These are phyloP conservation scores for Astrephomene gubernaculifera DNA, from an alignment of 139 green algal species.

Conservation along the genomic window DNA sequence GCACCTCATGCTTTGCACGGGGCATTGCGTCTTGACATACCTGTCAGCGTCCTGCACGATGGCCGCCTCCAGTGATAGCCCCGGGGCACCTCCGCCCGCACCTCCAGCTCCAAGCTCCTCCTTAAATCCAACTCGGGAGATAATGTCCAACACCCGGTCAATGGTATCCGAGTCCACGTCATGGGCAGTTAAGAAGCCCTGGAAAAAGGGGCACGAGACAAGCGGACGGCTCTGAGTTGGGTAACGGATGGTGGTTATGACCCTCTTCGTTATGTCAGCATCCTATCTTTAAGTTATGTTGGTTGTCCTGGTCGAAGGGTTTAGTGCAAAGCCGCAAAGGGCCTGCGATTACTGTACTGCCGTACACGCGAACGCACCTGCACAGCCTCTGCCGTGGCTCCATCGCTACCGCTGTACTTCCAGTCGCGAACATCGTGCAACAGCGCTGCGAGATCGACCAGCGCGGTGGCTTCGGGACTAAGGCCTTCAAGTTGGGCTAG, in stretches of 20 bases:
- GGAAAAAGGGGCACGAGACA: too few species aligned
- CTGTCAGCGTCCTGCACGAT: constrained; percentile 85
- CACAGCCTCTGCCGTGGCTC: constrained; percentile 6
- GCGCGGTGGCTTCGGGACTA: neutral
- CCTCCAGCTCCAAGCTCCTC: constrained; percentile 51
- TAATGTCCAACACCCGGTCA: constrained; percentile 57
- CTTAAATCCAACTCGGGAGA: constrained; percentile 77
- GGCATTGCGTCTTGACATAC: too few species aligned
- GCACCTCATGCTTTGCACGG: too few species aligned
- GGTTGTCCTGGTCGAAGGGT: too few species aligned
- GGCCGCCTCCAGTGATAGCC: constrained; percentile 42
- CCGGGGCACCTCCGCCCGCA: neutral
- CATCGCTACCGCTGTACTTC: constrained; percentile 63
- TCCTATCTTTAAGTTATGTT: too few species aligned
- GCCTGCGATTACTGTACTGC: too few species aligned
- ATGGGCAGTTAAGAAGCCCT: constrained; percentile 53
- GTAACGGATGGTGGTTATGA: too few species aligned
- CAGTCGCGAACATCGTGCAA: constrained; percentile 77
- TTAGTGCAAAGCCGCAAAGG: too few species aligned
- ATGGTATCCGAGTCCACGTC: constrained; percentile 10
- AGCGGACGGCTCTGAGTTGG: too few species aligned
- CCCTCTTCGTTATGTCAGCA: too few species aligned
- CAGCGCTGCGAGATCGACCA: constrained; percentile 74
- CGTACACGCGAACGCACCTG: constrained; percentile 42
- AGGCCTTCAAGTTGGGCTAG: constrained; percentile 48